Evolutionary conservation across 441 rosid genomes (phyloP), one percentile per base, ranked within the genome.

Genomic region (Sinapis alba): DNA sequence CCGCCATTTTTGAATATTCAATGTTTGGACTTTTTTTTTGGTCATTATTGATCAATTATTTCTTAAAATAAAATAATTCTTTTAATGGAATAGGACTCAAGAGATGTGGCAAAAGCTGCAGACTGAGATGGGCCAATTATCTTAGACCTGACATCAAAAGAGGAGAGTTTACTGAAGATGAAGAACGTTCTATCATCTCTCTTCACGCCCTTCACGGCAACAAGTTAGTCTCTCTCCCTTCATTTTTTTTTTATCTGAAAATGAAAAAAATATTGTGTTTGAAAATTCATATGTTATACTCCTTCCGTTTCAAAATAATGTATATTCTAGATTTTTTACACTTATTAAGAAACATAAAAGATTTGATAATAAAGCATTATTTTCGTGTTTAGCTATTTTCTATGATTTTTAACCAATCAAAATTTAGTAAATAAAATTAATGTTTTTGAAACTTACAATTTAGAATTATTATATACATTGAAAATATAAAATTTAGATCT

Each of bases 91-190:
- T n/a, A 85, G 89, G 87, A 56, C 84, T 86, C 13, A 81, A 86
- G 61, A 82, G 89, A 65, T 86, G 89, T 28, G 89, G 89, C 19
- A 86, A 86, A 75, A 86, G 89, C 69, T 85, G 89, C 61, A 74
- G 89, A 65, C 73, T 85, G 18, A 82, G 89, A 72, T 85, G 89
- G 89, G 83, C 84, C 21, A 86, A 86, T 73, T 86, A 86, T 68
- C 83, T 86, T 4, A 64, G 86, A 78, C 87, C 89, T 23, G 84
- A 84, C 59, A 86, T 86, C 69, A 86, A 82, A 82, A 76, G 89
- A 78, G 89, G 89, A 43, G 85, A 84, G 65, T 86, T 84, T 82
- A 82, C 79, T 63, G 70, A 78, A 50, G 78, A 86, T 0, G 89
- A 86, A 61, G 86, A 86, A 59, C 74, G 62, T 69, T 82, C 82